Base-by-base conservation (phyloP, 2,329 filamentous ascomycete species). In the Fusarium verrucosum region DNA sequence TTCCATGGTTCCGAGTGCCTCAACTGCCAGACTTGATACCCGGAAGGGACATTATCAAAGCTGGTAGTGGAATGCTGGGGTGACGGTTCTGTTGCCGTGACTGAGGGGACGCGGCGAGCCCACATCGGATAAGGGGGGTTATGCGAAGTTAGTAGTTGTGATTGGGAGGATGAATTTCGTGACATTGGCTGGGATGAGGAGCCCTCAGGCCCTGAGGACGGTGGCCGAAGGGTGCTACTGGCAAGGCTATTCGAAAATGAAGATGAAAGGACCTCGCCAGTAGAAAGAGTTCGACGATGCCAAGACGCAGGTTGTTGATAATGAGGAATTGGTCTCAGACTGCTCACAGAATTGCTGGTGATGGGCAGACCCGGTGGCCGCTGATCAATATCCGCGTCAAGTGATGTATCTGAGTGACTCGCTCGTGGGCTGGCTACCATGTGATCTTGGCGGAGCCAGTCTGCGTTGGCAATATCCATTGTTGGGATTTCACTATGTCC, bases 161-260 rank as follows among this genome's bases (percentile, higher is more conserved):
- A 26, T 33, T 50, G 57, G 11, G 68, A 66, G 10, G 66, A 61
- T 11, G 66, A 49, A 22, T 66, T 58, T 26, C 53, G 45, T 4
- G 64, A 70, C 41, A 61, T 63, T 28, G 68, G 68, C 20, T 70
- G 66, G 16, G 69, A 70, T 9, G 61, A 55, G 36, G 65, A 62
- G 20, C 58, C 65, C 23, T 62, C 66, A 13, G 52, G 49, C n/a
- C 51, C 41, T 16, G 58, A 49, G 16, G 54, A 56, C 7, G 46
- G 52, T 23, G 70, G 68, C 7, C 51, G 57, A 23, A 67, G 55
- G 22, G 61, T 65, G 33, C 57, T 58, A 20, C 54, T 52, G n/a
- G 45, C 38, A 26, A 62, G 50, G 23, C 65, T 72, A 10, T 49
- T 59, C 7, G 61, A 63, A 14, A 64, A 52, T 4, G 63, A 63